A percentile compares a stretch with the other conserved stretches of the same genome.
These are phyloP conservation scores for Rhodotorula kratochvilovae DNA, from an alignment of 768 basidiomycete genomes.

Conservation along the genomic window DNA sequence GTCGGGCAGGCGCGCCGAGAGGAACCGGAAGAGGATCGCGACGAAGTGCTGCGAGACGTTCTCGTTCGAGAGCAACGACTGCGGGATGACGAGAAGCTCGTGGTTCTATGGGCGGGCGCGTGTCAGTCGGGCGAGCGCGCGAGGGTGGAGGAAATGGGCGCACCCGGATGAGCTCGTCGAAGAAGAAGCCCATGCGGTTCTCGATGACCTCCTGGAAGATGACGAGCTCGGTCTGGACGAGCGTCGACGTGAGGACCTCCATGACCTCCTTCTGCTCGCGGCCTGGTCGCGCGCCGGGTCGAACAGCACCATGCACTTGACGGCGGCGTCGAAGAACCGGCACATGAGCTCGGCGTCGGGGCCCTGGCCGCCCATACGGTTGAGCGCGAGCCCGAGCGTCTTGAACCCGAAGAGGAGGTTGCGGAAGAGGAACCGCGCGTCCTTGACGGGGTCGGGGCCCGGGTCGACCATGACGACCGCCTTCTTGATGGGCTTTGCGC, in stretches of 20 bases:
- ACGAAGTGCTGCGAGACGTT: slow-evolving; percentile 70
- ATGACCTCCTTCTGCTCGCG: slow-evolving; percentile 66
- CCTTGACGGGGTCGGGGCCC: slow-evolving; percentile 73
- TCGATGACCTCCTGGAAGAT: slow-evolving; percentile 97
- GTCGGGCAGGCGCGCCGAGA: slow-evolving; percentile 72
- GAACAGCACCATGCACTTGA: slow-evolving; percentile 78
- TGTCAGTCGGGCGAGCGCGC: slow-evolving; percentile 45
- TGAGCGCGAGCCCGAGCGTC: slow-evolving; percentile 67
- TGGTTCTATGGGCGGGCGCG: slow-evolving; percentile 59
- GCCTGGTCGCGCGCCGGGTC: slow-evolving; percentile 57
- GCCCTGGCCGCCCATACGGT: slow-evolving; percentile 66
- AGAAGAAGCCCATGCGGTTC: slow-evolving; percentile 83
- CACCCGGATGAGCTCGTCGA: slow-evolving; percentile 54
- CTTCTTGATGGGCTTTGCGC: slow-evolving; percentile 72
- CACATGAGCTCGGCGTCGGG: slow-evolving; percentile 83
- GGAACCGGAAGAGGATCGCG: slow-evolving; percentile 79
- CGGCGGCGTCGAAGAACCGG: slow-evolving; percentile 76
- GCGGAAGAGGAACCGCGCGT: slow-evolving; percentile 77
- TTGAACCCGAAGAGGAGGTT: slow-evolving; percentile 85
- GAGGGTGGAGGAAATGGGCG: neutral
- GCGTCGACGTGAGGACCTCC: slow-evolving; percentile 61
- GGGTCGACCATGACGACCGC: slow-evolving; percentile 74
- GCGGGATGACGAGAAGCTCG: slow-evolving; percentile 74
- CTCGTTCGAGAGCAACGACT: slow-evolving; percentile 74
- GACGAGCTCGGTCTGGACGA: slow-evolving; percentile 70